Conservation (phyloP, 345 rosid species). For the Boechera stricta region DNA sequence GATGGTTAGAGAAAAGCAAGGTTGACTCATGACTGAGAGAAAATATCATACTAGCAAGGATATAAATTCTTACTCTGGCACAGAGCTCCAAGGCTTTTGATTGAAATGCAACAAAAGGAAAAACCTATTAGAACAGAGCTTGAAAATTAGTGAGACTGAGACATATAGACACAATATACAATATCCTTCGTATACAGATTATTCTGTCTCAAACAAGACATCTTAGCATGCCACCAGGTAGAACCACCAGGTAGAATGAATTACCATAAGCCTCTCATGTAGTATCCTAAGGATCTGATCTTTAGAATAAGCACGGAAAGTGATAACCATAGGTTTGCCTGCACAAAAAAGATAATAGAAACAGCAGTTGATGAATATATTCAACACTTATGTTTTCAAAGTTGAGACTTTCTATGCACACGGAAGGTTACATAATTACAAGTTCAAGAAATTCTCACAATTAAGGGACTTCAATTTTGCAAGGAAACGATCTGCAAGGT, state of each 20-base stretch:
- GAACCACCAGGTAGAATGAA: neutral
- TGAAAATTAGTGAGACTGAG: neutral
- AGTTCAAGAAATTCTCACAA: constrained; percentile 50
- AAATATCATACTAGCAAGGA: neutral
- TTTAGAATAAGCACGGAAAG: constrained; percentile 76
- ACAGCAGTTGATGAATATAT: neutral
- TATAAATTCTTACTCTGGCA: constrained; percentile 74
- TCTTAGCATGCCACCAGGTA: neutral
- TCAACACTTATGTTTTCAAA: neutral
- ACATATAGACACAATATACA: neutral
- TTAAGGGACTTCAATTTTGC: constrained; percentile 72
- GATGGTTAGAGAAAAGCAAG: neutral
- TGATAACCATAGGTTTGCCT: constrained; percentile 81
- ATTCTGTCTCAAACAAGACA: neutral
- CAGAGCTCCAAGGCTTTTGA: constrained; percentile 89
- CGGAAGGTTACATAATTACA: neutral
- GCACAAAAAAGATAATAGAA: constrained; percentile 23
- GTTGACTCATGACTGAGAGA: neutral
- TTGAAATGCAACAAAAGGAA: constrained; percentile 67
- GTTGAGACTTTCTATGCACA: neutral
- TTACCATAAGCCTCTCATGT: constrained; percentile 81
- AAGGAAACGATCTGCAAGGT: constrained; percentile 87
- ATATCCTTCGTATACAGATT: neutral
- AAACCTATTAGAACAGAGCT: constrained; percentile 51
- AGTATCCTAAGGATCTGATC: constrained; percentile 78